Base-by-base conservation (phyloP, 768 basidiomycete genomes). In the Pleurotus platypus region DNA sequence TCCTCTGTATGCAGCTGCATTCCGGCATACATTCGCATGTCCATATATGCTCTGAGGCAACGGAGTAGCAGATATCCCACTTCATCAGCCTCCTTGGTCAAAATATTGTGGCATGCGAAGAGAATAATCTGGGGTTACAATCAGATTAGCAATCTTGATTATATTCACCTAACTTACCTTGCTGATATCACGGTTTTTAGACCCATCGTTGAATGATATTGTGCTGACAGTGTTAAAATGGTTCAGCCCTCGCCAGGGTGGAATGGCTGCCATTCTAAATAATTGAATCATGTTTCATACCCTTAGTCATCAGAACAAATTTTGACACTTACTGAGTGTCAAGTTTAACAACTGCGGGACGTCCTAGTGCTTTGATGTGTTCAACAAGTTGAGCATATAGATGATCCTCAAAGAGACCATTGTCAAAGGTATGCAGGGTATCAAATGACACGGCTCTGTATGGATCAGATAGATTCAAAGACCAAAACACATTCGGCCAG, bases 401-500 rank as follows among this genome's bases (percentile, higher is more conserved):
- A 56, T 77, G 75, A 35, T 72, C 63, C 0, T 67, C 62, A 53
- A 65, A 70, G 2, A 75, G 30, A 1, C n/a, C n/a, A n/a, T n/a
- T n/a, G n/a, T n/a, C n/a, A n/a, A n/a, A n/a, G n/a, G n/a, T n/a
- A n/a, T n/a, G 78, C 9, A 79, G 65, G 1, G 61, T 62, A 60
- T 81, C 77, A 50, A 71, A 78, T 8, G 71, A 72, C 2, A 72
- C 20, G 20, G 72, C 69, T 4, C 37, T n/a, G 49, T 73, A 59
- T 8, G 71, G 70, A 58, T 77, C 72, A 3, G 71, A 75, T 54
- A 64, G 26, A 15, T 20, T 38, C 13, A 79, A 26, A 1, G 16
- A 40, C 75, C 75, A 78, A 56, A 79, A 79, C 2, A 70, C 67
- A 65, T 76, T 79, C 75, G 76, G 42, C 5, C 12, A 58, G 18